Percentiles rank a stretch among this genome's conserved stretches.
phyloP scores from a whole-genome alignment of 148 eudicot genomes.

The Rheum nobile region DNA sequence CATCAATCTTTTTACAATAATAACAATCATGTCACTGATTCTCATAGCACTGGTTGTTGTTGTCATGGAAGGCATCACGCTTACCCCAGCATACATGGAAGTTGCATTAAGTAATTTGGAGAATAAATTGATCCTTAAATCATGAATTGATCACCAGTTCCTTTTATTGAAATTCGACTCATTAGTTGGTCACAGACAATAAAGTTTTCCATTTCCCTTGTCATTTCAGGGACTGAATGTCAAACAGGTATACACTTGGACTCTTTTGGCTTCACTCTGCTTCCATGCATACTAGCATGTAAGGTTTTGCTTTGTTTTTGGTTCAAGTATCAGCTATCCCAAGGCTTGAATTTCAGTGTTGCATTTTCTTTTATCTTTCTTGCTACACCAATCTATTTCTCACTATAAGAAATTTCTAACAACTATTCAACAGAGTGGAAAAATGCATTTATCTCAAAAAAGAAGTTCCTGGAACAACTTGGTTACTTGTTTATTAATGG shows the following conservation, averaged over 20 bases:
- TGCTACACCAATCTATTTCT: neutral
- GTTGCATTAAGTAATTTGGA: too few species aligned
- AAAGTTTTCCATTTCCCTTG: neutral
- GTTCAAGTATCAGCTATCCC: too few species aligned
- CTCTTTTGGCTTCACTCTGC: too few species aligned
- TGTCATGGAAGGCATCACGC: constrained; percentile 76
- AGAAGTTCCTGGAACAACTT: neutral
- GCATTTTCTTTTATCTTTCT: too few species aligned
- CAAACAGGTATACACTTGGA: too few species aligned
- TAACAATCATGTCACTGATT: constrained; percentile 86
- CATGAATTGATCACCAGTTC: too few species aligned
- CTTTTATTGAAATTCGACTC: neutral
- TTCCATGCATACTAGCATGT: too few species aligned
- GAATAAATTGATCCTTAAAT: too few species aligned
- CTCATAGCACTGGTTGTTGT: constrained; percentile 55
- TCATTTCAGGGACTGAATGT: too few species aligned
- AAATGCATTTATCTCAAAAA: neutral
- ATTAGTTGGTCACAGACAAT: neutral
- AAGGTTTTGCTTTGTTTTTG: too few species aligned
- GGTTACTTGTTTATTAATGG: neutral
- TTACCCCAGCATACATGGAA: too few species aligned
- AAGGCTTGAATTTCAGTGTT: too few species aligned
- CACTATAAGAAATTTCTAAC: neutral
- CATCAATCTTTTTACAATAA: constrained; percentile 84
- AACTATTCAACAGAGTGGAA: neutral